Conservation (phyloP, 306 rosid genomes). For the Corylus avellana region DNA sequence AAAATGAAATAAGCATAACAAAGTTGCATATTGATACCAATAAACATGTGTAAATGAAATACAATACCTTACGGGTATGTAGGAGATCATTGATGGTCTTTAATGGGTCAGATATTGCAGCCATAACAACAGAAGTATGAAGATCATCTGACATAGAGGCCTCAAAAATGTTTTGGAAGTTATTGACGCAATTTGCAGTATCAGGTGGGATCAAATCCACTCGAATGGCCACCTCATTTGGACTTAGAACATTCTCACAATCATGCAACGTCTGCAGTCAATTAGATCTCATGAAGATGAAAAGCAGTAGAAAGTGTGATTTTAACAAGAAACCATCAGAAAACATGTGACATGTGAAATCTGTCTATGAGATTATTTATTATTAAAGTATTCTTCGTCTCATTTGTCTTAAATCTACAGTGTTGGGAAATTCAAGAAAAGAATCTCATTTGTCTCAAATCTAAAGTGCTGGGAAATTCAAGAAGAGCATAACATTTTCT, state of each 20-base stretch:
- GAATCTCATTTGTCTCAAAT: neutral
- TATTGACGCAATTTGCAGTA: conserved; percentile 46
- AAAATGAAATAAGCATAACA: neutral
- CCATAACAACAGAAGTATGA: conserved; percentile 81
- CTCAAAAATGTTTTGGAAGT: conserved; percentile 53
- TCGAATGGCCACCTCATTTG: conserved; percentile 50
- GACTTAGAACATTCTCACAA: conserved; percentile 69
- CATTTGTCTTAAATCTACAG: neutral
- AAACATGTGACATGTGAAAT: neutral
- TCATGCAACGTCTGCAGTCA: conserved; percentile 77
- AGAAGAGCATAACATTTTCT: neutral
- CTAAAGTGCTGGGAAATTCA: neutral
- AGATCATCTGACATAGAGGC: conserved; percentile 94
- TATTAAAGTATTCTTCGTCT: neutral
- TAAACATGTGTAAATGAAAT: neutral
- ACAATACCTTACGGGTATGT: conserved; percentile 77
- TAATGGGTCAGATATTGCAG: conserved; percentile 82
- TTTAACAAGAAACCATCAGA: neutral
- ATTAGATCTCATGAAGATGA: conserved; percentile 29
- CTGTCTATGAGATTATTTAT: neutral
- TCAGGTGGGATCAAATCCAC: conserved; percentile 61
- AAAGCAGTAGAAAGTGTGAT: neutral
- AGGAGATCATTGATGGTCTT: conserved; percentile 84
- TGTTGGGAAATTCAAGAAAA: neutral
- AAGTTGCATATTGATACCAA: conserved; percentile 4